Percentiles rank a stretch among this genome's conserved stretches.
Evolutionary conservation across 306 rosid species (phyloP).

Genomic region (Styphnolobium japonicum): DNA sequence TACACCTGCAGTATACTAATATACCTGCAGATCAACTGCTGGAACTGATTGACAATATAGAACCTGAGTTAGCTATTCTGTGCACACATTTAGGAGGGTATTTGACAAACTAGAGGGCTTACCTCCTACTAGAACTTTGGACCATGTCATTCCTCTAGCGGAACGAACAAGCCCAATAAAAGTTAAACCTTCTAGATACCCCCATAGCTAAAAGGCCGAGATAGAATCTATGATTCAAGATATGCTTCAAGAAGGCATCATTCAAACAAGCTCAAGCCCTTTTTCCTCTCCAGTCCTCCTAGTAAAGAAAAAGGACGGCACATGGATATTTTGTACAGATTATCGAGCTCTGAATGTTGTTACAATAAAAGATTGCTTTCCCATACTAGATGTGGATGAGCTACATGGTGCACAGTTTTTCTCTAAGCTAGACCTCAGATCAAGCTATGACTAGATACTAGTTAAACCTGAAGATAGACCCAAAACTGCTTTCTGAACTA

Average conservation of each 20-base stretch:
- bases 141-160: not conserved
- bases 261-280: not conserved
- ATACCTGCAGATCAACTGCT: too few relatives aligned
- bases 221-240: not conserved
- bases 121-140: not conserved
- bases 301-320: not conserved
- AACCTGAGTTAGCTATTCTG: too few relatives aligned
- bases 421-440: too few relatives aligned
- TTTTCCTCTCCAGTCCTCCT: not conserved
- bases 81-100: not conserved
- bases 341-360: not conserved
- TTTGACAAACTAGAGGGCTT: not conserved
- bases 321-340: not conserved
- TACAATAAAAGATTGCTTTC: not conserved
- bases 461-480: too few relatives aligned
- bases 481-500: too few relatives aligned
- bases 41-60: too few relatives aligned
- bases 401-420: not conserved
- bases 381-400: not conserved
- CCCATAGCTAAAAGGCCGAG: not conserved
- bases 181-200: not conserved
- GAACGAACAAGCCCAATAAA: not conserved
- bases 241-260: not conserved
- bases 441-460: too few relatives aligned
- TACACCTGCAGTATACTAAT: not conserved